A percentile compares a stretch with the other conserved stretches of the same genome.
Evolutionary conservation across 345 rosid species (phyloP).

Genomic region (Aquilaria sinensis): DNA sequence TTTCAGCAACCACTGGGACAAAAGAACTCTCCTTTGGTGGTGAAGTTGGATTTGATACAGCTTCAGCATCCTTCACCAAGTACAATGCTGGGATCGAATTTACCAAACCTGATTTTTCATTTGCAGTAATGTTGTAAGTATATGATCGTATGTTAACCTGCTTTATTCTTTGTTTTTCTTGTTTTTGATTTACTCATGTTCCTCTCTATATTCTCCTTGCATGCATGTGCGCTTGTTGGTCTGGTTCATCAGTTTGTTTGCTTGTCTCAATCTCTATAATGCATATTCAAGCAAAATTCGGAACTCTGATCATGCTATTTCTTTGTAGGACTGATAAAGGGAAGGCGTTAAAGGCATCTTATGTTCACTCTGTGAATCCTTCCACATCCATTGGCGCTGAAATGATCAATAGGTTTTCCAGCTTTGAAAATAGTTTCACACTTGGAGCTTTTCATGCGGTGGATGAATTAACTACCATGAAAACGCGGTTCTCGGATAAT

Average conservation of each 20-base stretch:
- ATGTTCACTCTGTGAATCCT: constrained; percentile 51
- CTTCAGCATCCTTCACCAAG: constrained; percentile 58
- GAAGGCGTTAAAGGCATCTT: constrained; percentile 61
- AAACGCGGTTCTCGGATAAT: constrained; percentile 46
- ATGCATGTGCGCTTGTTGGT: background rate
- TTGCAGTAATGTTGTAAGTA: constrained; percentile 65
- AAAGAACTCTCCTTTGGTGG: constrained; percentile 57
- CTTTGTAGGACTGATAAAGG: constrained; percentile 63
- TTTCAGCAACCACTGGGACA: constrained; percentile 76
- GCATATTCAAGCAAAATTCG: too few relatives aligned
- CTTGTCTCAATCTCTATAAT: background rate
- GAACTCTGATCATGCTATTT: too few relatives aligned
- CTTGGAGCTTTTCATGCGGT: constrained; percentile 56
- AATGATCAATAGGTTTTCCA: constrained; percentile 62
- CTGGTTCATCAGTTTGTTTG: background rate
- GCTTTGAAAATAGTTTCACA: constrained; percentile 45
- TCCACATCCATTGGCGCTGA: constrained; percentile 61
- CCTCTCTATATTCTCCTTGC: too few relatives aligned
- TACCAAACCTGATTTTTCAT: constrained; percentile 58
- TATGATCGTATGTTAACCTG: background rate
- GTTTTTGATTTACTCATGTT: background rate
- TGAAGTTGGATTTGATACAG: constrained; percentile 71
- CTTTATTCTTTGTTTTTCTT: background rate
- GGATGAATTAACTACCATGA: constrained; percentile 51
- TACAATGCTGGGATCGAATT: constrained; percentile 66